Conservation (phyloP, 2,329 filamentous ascomycete species). For the Stagonosporopsis cucurbitacearum region DNA sequence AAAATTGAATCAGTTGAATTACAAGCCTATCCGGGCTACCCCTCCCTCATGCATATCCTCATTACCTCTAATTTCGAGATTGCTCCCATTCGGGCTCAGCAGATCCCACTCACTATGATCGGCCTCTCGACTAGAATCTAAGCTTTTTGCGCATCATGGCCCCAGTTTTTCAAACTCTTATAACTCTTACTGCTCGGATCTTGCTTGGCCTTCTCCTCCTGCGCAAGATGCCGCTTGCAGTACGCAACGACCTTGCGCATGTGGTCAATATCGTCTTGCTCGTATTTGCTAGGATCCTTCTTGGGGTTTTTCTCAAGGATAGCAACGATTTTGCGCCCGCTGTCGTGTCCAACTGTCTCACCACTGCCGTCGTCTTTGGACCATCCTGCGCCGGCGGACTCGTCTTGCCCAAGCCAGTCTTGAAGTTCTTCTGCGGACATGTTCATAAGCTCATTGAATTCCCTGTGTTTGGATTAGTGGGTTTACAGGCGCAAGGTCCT, state of each 20-base stretch:
- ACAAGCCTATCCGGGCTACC: neutral
- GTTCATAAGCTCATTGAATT: slow-evolving; percentile 72
- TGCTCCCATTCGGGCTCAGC: neutral
- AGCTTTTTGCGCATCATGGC: slow-evolving; percentile 46
- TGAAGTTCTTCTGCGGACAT: slow-evolving; percentile 68
- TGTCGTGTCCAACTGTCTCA: slow-evolving; percentile 68
- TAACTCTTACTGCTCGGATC: slow-evolving; percentile 64
- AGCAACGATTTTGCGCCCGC: slow-evolving; percentile 67
- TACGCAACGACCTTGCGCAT: slow-evolving; percentile 70
- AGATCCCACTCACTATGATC: neutral
- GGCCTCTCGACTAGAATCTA: neutral
- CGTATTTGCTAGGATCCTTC: slow-evolving; percentile 64
- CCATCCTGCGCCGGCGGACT: slow-evolving; percentile 67
- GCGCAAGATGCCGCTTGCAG: slow-evolving; percentile 70
- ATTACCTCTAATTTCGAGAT: neutral
- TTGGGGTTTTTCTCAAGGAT: slow-evolving; percentile 68
- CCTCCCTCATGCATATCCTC: neutral
- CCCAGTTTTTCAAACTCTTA: slow-evolving; percentile 49
- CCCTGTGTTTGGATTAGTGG: slow-evolving; percentile 43
- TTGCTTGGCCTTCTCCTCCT: slow-evolving; percentile 64
- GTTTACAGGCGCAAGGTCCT: neutral
- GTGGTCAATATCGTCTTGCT: slow-evolving; percentile 63
- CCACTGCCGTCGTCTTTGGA: slow-evolving; percentile 60
- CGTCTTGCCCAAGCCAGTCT: slow-evolving; percentile 66
- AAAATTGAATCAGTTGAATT: neutral